Evolutionary conservation across 306 rosid species (phyloP).

Genomic region (Oxytropis ochrocephala): DNA sequence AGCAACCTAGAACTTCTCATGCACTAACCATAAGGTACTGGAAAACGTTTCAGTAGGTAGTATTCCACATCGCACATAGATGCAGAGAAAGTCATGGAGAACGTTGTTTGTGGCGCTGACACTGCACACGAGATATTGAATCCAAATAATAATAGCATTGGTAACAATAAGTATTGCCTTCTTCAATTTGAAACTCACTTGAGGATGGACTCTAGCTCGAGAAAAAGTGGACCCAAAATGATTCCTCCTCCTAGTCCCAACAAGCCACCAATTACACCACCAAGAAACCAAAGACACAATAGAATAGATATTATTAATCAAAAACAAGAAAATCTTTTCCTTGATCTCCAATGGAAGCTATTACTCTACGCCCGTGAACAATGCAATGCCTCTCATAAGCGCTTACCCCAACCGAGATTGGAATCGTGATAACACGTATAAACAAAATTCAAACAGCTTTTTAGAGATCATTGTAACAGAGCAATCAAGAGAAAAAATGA

Average conservation of each 20-base stretch:
- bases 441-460: neutral
- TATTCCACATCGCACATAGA: conserved; percentile 91
- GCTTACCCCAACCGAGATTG: conserved; percentile 64
- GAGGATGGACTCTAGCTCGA: too few relatives aligned
- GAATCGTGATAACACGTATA: conserved; percentile 66
- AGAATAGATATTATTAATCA: conserved; percentile 47
- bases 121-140: conserved; percentile 39
- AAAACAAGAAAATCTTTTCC: conserved; percentile 33
- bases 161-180: too few relatives aligned
- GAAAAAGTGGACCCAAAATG: too few relatives aligned
- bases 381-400: conserved; percentile 58
- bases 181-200: too few relatives aligned
- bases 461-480: neutral
- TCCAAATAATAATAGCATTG: neutral
- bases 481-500: neutral
- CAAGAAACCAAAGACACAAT: conserved; percentile 47
- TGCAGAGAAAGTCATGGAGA: conserved; percentile 85
- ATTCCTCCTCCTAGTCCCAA: too few relatives aligned
- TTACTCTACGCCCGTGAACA: conserved; percentile 57
- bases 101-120: conserved; percentile 88
- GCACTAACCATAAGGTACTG: conserved; percentile 65
- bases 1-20: too few relatives aligned
- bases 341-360: conserved; percentile 51
- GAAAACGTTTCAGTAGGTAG: conserved; percentile 75
- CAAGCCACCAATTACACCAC: conserved; percentile 80